Evolutionary conservation across 139 green algal species (phyloP), one percentile per base, ranked within the genome.

Genomic region (Bryopsis sp.): DNA sequence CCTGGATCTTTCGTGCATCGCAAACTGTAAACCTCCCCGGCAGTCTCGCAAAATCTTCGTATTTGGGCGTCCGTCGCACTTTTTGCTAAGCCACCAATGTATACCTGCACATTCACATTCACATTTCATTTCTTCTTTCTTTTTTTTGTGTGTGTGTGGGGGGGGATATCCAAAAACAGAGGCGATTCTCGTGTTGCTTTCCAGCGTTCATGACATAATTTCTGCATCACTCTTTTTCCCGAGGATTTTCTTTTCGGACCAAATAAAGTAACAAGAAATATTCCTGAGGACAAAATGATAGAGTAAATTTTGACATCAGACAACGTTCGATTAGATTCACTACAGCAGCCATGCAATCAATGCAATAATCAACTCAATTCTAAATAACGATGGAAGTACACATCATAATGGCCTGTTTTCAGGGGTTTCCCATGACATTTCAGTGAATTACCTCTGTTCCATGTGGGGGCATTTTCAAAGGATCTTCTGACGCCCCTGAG

Each of bases 31-130:
- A 86, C 72, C 58, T 78, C 48, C 6, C 81, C 81, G 3, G 60
- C 46, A 31, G 72, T n/a, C 32, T 77, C 74, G 39, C 72, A 82
- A 29, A 85, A 85, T 8, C 68, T 66, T 5, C 33, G 47, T n/a
- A 87, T 61, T 59, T 87, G 75, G 0, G 67, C 67, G 36, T 92
- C 85, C 2, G 72, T 88, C 8, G 83, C 82, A 8, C 75, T 75
- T 8, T 79, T 74, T 0, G 83, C 76, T 1, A 95, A 47, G 36
- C 85, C 86, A 26, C 85, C 86, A 2, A 93, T 67, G 61, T 88
- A 95, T 0, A 95, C 79, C 80, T 93, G 73, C 33, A 39, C 43
- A 1, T 31, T 57, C 38, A 63, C 75, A 36, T 43, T 39, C n/a
- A 28, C 31, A 24, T 76, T 72, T 15, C 39, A 63, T 6, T n/a